A percentile compares a stretch with the other conserved stretches of the same genome.
Conservation (phyloP, 768 basidiomycete species). For the Russula foetens region DNA sequence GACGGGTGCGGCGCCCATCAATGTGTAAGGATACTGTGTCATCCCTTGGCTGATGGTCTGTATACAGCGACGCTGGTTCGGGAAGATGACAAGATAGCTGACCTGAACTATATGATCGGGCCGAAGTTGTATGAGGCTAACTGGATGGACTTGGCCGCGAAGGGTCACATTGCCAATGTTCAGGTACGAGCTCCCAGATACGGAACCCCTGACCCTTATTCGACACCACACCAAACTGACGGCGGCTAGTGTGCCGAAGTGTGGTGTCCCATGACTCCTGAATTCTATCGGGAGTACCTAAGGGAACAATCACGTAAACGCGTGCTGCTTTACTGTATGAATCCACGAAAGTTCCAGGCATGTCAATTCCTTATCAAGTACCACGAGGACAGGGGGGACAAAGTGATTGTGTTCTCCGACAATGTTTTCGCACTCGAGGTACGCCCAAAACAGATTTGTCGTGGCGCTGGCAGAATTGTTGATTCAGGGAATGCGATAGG, state of each 20-base stretch:
- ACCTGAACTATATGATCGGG: conserved; percentile 98
- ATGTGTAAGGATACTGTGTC: not conserved
- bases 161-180: conserved; percentile 99
- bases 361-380: conserved; percentile 98
- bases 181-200: conserved; percentile 54
- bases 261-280: conserved; percentile 99
- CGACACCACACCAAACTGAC: conserved; percentile 1
- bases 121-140: conserved; percentile 99
- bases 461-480: not conserved
- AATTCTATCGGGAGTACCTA: conserved; percentile 97
- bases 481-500: conserved; percentile 33
- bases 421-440: conserved; percentile 97
- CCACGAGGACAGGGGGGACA: conserved; percentile 95
- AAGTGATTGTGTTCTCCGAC: conserved; percentile 98
- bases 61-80: conserved; percentile 86
- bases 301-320: conserved; percentile 87
- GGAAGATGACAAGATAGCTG: conserved; percentile 98
- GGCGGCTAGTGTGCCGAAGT: conserved; percentile 86
- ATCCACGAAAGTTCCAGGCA: conserved; percentile 98
- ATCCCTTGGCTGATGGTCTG: conserved; percentile 5
- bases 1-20: conserved; percentile 53
- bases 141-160: conserved; percentile 99
- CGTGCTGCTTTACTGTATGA: conserved; percentile 98
- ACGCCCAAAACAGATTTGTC: conserved; percentile 17
- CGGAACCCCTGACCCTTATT: not conserved